Evolutionary conservation across 345 rosid genomes (phyloP).

Genomic region (Aethionema arabicum): DNA sequence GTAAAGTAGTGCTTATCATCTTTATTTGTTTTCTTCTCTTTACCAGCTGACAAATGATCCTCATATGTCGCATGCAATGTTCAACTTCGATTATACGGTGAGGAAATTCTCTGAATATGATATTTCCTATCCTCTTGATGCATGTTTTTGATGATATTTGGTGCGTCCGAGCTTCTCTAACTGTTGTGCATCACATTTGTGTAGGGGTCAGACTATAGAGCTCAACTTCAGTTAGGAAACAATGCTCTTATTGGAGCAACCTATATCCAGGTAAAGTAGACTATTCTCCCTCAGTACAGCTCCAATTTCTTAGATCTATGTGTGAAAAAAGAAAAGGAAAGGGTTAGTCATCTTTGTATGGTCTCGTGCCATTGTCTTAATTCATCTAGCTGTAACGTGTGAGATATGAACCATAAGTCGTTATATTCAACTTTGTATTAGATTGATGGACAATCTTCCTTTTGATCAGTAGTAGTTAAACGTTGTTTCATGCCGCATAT

Average conservation of each 20-base stretch:
- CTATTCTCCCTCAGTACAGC: slow-evolving; percentile 11
- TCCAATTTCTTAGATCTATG: background rate
- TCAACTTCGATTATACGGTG: slow-evolving; percentile 95
- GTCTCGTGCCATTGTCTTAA: background rate
- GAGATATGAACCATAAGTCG: slow-evolving; percentile 2
- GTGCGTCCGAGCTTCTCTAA: slow-evolving; percentile 3
- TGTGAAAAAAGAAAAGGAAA: background rate
- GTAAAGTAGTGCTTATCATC: slow-evolving; percentile 9
- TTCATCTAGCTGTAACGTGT: slow-evolving; percentile 5
- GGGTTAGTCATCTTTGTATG: slow-evolving; percentile 5
- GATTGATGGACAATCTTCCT: background rate
- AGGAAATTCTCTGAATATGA: background rate
- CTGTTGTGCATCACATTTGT: slow-evolving; percentile 1
- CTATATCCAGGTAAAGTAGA: slow-evolving; percentile 78
- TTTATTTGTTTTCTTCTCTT: slow-evolving; percentile 30
- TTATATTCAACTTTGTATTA: slow-evolving; percentile 13
- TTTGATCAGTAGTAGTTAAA: background rate
- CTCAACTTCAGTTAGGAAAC: slow-evolving; percentile 82
- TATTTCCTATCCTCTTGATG: background rate
- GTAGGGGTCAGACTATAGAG: slow-evolving; percentile 82
- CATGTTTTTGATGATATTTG: slow-evolving; percentile 8
- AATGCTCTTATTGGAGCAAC: slow-evolving; percentile 85
- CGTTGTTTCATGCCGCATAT: background rate
- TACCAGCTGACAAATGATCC: slow-evolving; percentile 78
- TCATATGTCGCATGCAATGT: slow-evolving; percentile 83